These are phyloP conservation scores for Trametes sanguinea DNA, from an alignment of 768 basidiomycete genomes.

Conservation along the genomic window DNA sequence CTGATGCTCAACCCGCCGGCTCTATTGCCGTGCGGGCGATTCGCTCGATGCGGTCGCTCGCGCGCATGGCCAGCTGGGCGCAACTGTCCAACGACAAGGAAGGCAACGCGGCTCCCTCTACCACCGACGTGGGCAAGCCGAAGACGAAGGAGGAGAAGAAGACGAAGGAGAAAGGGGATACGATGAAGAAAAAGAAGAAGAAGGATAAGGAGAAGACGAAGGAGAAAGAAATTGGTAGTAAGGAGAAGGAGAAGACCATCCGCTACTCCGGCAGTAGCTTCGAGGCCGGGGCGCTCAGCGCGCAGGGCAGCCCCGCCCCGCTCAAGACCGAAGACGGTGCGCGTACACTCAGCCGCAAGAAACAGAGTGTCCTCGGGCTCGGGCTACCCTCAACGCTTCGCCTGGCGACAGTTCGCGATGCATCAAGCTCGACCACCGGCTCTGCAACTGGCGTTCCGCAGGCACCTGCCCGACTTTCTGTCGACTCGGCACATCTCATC, in stretches of 20 bases:
- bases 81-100: conserved; percentile 50
- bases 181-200: conserved; percentile 42
- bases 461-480: conserved; percentile 31
- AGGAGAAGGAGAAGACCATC: conserved; percentile 32
- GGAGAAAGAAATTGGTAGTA: conserved; percentile 31
- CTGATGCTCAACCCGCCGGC: conserved; percentile 38
- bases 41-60: conserved; percentile 70
- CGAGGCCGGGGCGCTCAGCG: conserved; percentile 60
- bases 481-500: conserved; percentile 37
- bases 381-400: conserved; percentile 53
- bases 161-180: conserved; percentile 30
- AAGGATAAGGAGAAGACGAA: conserved; percentile 37
- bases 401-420: conserved; percentile 24
- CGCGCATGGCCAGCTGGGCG: conserved; percentile 73
- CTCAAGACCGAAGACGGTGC: conserved; percentile 33
- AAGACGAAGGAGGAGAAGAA: conserved; percentile 41
- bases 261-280: conserved; percentile 65
- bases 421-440: conserved; percentile 19
- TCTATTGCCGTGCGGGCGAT: conserved; percentile 82
- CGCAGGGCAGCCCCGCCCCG: conserved; percentile 26
- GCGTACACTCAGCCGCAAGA: conserved; percentile 53
- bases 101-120: conserved; percentile 26
- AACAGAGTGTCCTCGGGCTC: conserved; percentile 61
- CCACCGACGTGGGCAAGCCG: conserved; percentile 26
- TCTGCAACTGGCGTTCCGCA: conserved; percentile 18